Evolutionary conservation across 1,139 yeast species (phyloP).

Genomic region (Diutina pseudorugosa): DNA sequence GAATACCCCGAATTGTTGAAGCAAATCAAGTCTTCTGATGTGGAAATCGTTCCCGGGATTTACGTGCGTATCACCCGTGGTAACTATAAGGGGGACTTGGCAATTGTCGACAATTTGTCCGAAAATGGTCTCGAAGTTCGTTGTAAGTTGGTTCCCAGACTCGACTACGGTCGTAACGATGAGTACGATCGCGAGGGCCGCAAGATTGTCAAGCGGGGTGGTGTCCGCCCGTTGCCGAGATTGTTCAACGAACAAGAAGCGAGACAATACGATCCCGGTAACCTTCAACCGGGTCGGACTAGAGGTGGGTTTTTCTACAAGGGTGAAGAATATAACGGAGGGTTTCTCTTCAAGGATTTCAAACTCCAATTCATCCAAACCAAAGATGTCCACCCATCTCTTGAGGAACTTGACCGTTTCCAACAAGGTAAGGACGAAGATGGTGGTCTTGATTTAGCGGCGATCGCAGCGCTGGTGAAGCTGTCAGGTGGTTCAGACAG

Average conservation of each 20-base stretch:
- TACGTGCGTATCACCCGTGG: constrained; percentile 88
- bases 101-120: constrained; percentile 83
- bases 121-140: constrained; percentile 93
- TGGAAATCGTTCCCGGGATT: constrained; percentile 81
- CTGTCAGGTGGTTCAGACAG: constrained; percentile 25
- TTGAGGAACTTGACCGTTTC: constrained; percentile 82
- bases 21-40: constrained; percentile 81
- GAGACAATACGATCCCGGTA: constrained; percentile 38
- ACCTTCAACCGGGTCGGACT: constrained; percentile 66
- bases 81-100: constrained; percentile 85
- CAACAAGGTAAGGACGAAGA: constrained; percentile 60
- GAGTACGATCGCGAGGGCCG: constrained; percentile 46
- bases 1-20: constrained; percentile 90
- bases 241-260: constrained; percentile 68
- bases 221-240: constrained; percentile 73
- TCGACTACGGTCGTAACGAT: constrained; percentile 73
- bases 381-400: constrained; percentile 73
- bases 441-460: constrained; percentile 69
- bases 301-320: constrained; percentile 62
- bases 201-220: constrained; percentile 27
- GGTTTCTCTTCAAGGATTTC: constrained; percentile 78
- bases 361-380: constrained; percentile 73
- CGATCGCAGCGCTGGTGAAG: constrained; percentile 75
- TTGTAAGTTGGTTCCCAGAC: constrained; percentile 82
- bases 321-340: constrained; percentile 84